Evolutionary conservation across 2,329 filamentous ascomycete genomes (phyloP), one percentile per base, ranked within the genome.

Genomic region (Magnaporthiopsis poae): DNA sequence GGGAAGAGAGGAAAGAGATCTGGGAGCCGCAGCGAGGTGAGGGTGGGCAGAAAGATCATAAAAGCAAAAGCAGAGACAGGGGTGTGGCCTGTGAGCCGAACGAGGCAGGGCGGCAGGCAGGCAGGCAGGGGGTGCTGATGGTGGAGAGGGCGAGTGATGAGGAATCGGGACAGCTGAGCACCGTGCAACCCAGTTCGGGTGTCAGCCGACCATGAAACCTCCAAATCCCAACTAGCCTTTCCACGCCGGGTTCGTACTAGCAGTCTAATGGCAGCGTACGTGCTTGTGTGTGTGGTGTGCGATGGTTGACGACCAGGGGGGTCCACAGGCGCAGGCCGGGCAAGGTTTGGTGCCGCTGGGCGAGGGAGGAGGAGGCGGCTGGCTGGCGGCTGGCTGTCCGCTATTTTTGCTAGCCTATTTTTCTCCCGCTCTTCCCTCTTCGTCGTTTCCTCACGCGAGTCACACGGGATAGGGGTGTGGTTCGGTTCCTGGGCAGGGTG

Each of bases 161-260:
- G 31, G 65, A 69, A 66, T 66, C 61, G 68, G 66, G 27, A 60
- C 46, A 69, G 71, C 70, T 71, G 69, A 68, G 66, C 70, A 66
- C 68, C 69, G 69, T 67, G 61, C 67, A 68, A 71, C 68, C 68
- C 72, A 69, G 46, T 74, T 75, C 74, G 75, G 77, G 77, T 77
- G 76, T 76, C 72, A 75, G 72, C 69, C 73, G 73, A 70, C 75
- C 74, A 75, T 79, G 77, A 78, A 78, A 78, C 76, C 35, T 31
- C 71, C 46, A 56, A 25, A 56, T 56, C n/a, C 46, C 46, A 56
- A 56, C 46, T 56, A 25, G 46, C 9, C n/a, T 21, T 21, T 56
- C 18, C 46, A 25, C 21, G 21, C 18, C 9, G 21, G 46, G 1
- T 25, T 56, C 46, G n/a, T 11, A 36, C 35, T 9, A 12, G 35